These are phyloP conservation scores for Micromonas pusilla DNA, from an alignment of 139 green algal genomes.

Conservation along the genomic window DNA sequence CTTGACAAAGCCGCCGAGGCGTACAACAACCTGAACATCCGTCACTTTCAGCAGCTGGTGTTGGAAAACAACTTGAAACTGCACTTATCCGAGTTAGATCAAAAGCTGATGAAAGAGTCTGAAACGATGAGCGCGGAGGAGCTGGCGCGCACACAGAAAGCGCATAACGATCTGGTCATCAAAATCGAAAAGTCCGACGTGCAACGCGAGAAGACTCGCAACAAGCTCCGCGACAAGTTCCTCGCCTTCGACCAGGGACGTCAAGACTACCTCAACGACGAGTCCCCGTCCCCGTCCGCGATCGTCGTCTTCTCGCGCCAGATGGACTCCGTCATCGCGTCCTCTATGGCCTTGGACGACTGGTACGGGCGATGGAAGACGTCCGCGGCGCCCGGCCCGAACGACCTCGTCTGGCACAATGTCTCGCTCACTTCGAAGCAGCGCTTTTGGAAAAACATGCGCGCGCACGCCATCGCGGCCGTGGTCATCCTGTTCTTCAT, in stretches of 20 bases:
- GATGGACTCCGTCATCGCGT: conserved; percentile 11
- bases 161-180: neutral
- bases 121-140: neutral
- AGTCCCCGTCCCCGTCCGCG: neutral
- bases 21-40: neutral
- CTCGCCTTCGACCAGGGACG: neutral
- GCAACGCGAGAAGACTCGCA: neutral
- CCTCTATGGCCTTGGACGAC: neutral
- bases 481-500: conserved; percentile 20
- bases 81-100: too few species aligned
- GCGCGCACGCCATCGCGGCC: neutral
- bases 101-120: neutral
- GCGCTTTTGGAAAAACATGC: conserved; percentile 6
- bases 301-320: conserved; percentile 15
- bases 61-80: neutral
- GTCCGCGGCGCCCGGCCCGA: neutral
- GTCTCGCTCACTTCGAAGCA: neutral
- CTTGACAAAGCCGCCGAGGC: neutral
- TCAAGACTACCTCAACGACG: neutral
- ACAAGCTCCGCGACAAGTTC: neutral
- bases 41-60: neutral
- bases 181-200: neutral
- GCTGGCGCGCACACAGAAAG: neutral
- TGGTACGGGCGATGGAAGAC: neutral
- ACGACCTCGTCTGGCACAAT: conserved; percentile 25